Conservation (phyloP, 1,139 yeast genomes). For the Dujonia santamariae region DNA sequence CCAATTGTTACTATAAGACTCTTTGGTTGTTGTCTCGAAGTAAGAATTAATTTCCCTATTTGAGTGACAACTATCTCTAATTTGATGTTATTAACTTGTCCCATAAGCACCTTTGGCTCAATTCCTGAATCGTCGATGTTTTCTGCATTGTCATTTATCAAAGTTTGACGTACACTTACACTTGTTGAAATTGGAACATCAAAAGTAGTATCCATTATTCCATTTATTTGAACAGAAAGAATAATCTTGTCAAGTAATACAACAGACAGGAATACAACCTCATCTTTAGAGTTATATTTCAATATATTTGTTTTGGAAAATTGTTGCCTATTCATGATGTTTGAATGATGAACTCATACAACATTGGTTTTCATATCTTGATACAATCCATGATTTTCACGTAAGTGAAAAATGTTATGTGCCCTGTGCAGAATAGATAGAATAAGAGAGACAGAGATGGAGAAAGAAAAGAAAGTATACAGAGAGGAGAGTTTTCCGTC, state of each 20-base stretch:
- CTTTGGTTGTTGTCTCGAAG: conserved; percentile 24
- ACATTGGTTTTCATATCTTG: too few species aligned
- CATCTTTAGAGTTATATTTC: conserved; percentile 16
- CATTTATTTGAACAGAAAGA: conserved; percentile 35
- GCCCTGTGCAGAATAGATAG: too few species aligned
- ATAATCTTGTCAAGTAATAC: conserved; percentile 33
- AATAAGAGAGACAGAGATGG: too few species aligned
- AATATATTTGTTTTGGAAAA: too few species aligned
- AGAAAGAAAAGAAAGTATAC: too few species aligned
- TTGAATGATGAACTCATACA: too few species aligned
- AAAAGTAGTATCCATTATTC: conserved; percentile 41
- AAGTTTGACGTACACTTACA: conserved; percentile 16
- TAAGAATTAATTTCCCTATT: conserved; percentile 34
- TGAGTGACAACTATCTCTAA: conserved; percentile 42
- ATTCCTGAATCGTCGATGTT: conserved; percentile 24
- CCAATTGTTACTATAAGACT: conserved; percentile 38
- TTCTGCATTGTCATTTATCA: conserved; percentile 8
- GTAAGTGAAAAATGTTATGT: too few species aligned
- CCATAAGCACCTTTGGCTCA: conserved; percentile 40
- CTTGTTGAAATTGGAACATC: conserved; percentile 39
- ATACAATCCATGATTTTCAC: too few species aligned
- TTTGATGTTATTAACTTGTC: conserved; percentile 39
- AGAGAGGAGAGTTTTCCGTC: too few species aligned
- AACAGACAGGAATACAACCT: conserved; percentile 34
- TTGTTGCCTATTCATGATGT: too few species aligned